Evolutionary conservation across 306 rosid species (phyloP).

Genomic region (Rosa rugosa): DNA sequence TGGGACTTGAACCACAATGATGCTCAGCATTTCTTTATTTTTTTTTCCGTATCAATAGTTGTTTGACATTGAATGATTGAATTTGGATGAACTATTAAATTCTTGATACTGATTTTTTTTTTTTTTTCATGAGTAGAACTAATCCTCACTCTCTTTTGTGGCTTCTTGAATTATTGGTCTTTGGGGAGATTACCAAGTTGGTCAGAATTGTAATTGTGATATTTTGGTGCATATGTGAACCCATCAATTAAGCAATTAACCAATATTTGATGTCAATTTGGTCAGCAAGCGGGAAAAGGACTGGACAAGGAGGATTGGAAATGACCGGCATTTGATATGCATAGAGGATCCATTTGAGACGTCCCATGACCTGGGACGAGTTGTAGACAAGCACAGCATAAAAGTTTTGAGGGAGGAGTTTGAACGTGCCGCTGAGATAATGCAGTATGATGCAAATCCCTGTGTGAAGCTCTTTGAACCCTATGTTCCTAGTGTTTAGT

Average conservation of each 20-base stretch:
- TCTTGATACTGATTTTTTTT: neutral
- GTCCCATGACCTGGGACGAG: constrained; percentile 94
- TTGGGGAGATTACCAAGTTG: too few relatives aligned
- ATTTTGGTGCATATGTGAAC: neutral
- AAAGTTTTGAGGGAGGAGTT: constrained; percentile 91
- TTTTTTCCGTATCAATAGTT: neutral
- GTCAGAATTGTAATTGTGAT: neutral
- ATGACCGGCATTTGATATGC: constrained; percentile 92
- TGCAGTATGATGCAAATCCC: constrained; percentile 83
- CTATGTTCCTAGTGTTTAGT: constrained; percentile 39
- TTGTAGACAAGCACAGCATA: constrained; percentile 87
- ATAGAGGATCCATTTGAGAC: constrained; percentile 95
- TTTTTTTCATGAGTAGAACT: neutral
- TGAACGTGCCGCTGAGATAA: constrained; percentile 83
- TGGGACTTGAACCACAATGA: neutral
- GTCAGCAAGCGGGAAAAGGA: constrained; percentile 82
- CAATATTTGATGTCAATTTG: constrained; percentile 16
- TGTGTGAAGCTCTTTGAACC: constrained; percentile 84
- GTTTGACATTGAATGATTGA: neutral
- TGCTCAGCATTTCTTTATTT: neutral
- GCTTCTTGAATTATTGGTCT: too few relatives aligned
- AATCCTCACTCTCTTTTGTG: neutral
- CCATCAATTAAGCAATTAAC: neutral
- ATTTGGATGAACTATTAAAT: neutral
- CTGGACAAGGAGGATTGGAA: constrained; percentile 95